phyloP scores from a whole-genome alignment of 2,329 filamentous ascomycete genomes.

The Claviceps humidiphila region DNA sequence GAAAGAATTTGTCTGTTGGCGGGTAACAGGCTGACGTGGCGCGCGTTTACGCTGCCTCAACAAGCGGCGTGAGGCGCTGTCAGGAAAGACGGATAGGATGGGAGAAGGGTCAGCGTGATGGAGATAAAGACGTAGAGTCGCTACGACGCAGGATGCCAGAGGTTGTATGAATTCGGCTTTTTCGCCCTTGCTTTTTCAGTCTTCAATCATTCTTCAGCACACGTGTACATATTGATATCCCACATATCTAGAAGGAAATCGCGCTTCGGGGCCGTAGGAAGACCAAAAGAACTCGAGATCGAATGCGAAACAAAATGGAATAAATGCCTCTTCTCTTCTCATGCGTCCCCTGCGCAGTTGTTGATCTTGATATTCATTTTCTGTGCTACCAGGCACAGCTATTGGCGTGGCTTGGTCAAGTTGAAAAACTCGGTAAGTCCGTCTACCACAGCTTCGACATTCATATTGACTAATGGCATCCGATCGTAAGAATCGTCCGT shows the following conservation, averaged over 20 bases:
- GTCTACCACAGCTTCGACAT: constrained; percentile 69
- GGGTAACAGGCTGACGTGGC: constrained; percentile 32
- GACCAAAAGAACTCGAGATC: background rate
- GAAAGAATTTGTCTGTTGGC: constrained; percentile 38
- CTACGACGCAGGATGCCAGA: background rate
- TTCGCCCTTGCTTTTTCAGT: background rate
- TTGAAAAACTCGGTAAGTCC: constrained; percentile 69
- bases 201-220: too few species aligned
- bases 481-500: constrained; percentile 73
- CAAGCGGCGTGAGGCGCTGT: background rate
- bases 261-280: background rate
- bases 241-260: background rate
- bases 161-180: background rate
- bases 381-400: background rate
- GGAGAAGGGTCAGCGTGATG: background rate
- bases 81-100: background rate
- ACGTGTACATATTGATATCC: too few species aligned
- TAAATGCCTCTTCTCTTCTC: background rate
- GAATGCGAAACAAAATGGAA: too few species aligned
- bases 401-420: constrained; percentile 46
- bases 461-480: constrained; percentile 77
- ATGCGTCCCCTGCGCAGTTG: background rate
- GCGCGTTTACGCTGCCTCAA: constrained; percentile 29
- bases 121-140: background rate
- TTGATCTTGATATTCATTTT: background rate